These are phyloP conservation scores for Flaveria bidentis DNA, from an alignment of 129 eudicot species.

Conservation along the genomic window DNA sequence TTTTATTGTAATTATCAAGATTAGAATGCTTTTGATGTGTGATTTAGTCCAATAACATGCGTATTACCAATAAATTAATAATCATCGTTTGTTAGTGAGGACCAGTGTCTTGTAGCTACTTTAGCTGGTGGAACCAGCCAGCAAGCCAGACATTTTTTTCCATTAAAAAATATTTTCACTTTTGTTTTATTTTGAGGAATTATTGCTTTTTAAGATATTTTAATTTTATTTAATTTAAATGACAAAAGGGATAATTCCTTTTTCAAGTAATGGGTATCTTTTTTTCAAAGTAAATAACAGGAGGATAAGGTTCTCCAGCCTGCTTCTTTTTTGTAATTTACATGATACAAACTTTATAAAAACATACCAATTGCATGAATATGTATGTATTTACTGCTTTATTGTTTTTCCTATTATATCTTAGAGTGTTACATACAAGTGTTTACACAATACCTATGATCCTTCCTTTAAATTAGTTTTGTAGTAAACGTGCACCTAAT, in stretches of 20 bases:
- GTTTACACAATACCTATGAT: background rate
- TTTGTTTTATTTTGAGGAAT: constrained; percentile 10
- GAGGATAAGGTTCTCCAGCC: constrained; percentile 29
- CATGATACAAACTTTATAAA: background rate
- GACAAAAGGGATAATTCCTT: constrained; percentile 4
- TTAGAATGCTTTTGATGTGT: constrained; percentile 23
- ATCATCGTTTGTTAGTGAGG: constrained; percentile 18
- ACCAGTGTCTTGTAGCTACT: constrained; percentile 34
- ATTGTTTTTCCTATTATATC: background rate
- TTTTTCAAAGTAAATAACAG: constrained; percentile 22
- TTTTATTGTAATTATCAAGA: constrained; percentile 30
- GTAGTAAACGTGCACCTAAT: background rate
- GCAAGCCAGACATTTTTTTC: constrained; percentile 22
- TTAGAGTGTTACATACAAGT: background rate
- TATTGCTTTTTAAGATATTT: constrained; percentile 15
- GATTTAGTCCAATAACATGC: constrained; percentile 18
- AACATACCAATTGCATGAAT: no score
- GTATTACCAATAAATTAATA: constrained; percentile 21
- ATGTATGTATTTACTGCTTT: no score
- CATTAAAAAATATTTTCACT: background rate
- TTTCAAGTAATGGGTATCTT: constrained; percentile 18
- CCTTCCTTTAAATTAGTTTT: background rate
- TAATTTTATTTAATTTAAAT: background rate
- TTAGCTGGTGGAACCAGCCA: constrained; percentile 24
- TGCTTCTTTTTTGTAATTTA: background rate